Evolutionary conservation across 2,329 filamentous ascomycete species (phyloP), one percentile per base, ranked within the genome.

Genomic region (Cladosporium oxysporum): DNA sequence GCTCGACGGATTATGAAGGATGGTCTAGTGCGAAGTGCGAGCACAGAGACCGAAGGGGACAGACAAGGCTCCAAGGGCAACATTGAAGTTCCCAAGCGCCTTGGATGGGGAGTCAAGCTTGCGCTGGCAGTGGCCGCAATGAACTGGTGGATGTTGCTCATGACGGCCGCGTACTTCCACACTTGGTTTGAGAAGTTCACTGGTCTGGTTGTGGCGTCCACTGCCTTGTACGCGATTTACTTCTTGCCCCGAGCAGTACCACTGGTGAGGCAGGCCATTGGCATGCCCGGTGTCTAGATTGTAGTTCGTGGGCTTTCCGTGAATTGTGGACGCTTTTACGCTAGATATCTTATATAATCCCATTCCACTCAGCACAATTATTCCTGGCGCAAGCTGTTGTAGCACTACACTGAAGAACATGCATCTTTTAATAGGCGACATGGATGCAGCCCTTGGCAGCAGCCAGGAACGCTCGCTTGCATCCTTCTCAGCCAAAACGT

Each of bases 111-210:
- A 16, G 80, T 90, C 70, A 85, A 88, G 69, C 79, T 80, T 73
- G 71, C 80, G 71, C 68, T 85, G 76, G 76, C 75, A 0, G 87
- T 97, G 29, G 85, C 90, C 21, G 88, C 79, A 0, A 73, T 97
- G 75, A 92, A 90, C 75, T 86, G 89, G 82, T 98, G 95, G 92
- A 99, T 99, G 95, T 79, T 99, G 76, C 83, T 98, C 68, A 99
- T 99, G 95, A 99, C 95, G 49, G 93, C 93, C 2, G 93, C 96
- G 47, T 99, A 94, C 83, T 99, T 99, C 75, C 95, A 99, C 79
- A 99, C 95, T 0, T 98, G 94, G 93, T 89, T 96, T 73, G 95
- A 99, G 82, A 99, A 98, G 90, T 80, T 83, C 61, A 84, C 82
- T 18, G 82, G 82, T 0, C 71, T 83, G 61, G 26, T 81, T n/a